Evolutionary conservation across 306 rosid genomes (phyloP), one percentile per base, ranked within the genome.

Genomic region (Glycine latifolia): DNA sequence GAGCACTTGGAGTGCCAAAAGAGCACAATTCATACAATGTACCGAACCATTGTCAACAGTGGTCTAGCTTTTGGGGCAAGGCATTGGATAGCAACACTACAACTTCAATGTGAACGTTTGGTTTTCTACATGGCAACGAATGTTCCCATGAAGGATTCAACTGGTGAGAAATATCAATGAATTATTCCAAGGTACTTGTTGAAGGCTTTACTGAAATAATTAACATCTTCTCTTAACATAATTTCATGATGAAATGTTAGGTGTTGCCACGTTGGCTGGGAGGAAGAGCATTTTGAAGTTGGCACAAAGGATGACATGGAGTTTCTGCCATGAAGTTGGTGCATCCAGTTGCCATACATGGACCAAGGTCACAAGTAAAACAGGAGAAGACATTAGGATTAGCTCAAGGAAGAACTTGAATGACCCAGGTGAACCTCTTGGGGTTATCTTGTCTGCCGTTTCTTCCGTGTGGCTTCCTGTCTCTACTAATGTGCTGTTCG

Each of bases 1-100:
- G 99, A 95, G 80, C 99, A 96, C 80, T 82, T 93, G 65, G 99
- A 96, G 80, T 96, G 97, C 88, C 94, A 92, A 88, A 96, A 88
- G 74, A 89, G 85, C 79, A 50, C 91, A 80, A 87, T 93, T 15
- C 97, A 91, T 52, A 62, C 97, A 53, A 75, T 89, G 91, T 96
- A 87, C 79, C 91, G 97, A 12, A 86, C 87, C 35, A 73, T 93
- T 14, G 96, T 96, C 9, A 93, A 86, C 85, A 92, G 90, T 50
- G 97, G 99, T 50, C 59, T 89, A 60, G 99, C 98, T 16, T 96
- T 96, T 62, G 99, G 99, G 3, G 99, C 99, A 69, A 88, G 88
- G 82, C 99, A 93, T 71, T 96, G 99, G 99, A 84, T 92, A 71
- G 82, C 98, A 0, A 92, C 97, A 0, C 89, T 96, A 14, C 99